Conservation (phyloP, 371 early-diverging fungal genomes). For the Coelomomyces lativittatus region DNA sequence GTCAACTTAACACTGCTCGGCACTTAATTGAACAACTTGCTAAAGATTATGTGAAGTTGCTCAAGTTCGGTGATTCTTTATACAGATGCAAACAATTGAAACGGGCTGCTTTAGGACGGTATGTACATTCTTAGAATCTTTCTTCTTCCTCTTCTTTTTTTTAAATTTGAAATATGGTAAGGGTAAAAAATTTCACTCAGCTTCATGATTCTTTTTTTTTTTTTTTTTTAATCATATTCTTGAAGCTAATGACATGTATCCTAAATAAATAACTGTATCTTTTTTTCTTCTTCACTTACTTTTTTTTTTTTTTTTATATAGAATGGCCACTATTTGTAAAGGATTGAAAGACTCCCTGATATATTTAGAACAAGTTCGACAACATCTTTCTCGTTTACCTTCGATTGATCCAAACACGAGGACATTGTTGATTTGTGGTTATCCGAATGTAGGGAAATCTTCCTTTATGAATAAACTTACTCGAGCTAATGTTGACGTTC, state of each 20-base stretch:
- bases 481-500: constrained; percentile 98
- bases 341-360: constrained; percentile 94
- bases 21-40: constrained; percentile 88
- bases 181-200: neutral
- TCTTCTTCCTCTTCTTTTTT: neutral
- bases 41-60: constrained; percentile 90
- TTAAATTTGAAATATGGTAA: neutral
- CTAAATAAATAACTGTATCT: no score
- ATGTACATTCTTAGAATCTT: neutral
- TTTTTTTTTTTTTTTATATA: constrained; percentile 4
- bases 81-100: constrained; percentile 99
- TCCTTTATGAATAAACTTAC: constrained; percentile 99
- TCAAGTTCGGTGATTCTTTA: constrained; percentile 99
- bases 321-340: constrained; percentile 99
- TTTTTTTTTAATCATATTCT: neutral
- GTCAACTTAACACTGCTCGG: constrained; percentile 94
- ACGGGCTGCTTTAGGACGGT: constrained; percentile 85
- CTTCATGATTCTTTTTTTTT: neutral
- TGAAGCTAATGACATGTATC: no score
- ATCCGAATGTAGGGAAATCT: constrained; percentile 99
- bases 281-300: no score
- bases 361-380: constrained; percentile 98
- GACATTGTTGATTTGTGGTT: constrained; percentile 97
- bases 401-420: constrained; percentile 98
- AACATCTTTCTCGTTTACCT: constrained; percentile 93